Evolutionary conservation across 768 basidiomycete genomes (phyloP).

Genomic region (Amanita polypyramis): DNA sequence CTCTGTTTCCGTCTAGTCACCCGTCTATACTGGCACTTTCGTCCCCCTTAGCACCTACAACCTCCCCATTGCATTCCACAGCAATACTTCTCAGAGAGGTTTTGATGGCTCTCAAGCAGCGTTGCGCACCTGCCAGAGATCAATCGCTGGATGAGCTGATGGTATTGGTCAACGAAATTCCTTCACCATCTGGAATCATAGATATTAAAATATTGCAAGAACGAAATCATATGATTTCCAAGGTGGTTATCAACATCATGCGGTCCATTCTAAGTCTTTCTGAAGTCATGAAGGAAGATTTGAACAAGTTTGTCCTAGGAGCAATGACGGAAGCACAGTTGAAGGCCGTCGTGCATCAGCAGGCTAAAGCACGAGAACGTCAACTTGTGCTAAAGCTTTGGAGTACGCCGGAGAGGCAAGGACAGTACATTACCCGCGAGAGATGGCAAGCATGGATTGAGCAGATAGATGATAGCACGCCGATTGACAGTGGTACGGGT

Average conservation of each 20-base stretch:
- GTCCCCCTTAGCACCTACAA: conserved; percentile 54
- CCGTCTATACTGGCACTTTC: conserved; percentile 40
- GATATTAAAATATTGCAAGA: background rate
- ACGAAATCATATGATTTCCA: conserved; percentile 24
- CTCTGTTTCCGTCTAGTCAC: conserved; percentile 51
- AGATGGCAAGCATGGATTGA: conserved; percentile 25
- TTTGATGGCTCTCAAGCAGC: conserved; percentile 37
- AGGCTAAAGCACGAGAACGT: conserved; percentile 47
- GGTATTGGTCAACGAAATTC: conserved; percentile 16
- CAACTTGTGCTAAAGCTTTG: conserved; percentile 42
- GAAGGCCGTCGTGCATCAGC: conserved; percentile 31
- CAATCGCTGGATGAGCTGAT: conserved; percentile 35
- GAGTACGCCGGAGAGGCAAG: conserved; percentile 21
- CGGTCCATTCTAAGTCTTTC: conserved; percentile 40
- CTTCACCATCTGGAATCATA: background rate
- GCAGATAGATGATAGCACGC: conserved; percentile 5
- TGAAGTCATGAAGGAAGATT: conserved; percentile 59
- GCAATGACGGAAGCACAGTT: conserved; percentile 59
- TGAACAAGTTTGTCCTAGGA: conserved; percentile 55
- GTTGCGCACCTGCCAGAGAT: conserved; percentile 64
- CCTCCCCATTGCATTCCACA: conserved; percentile 52
- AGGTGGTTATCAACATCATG: conserved; percentile 34
- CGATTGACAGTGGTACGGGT: conserved; percentile 7
- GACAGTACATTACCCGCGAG: conserved; percentile 18
- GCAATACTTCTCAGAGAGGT: conserved; percentile 45